Conservation (phyloP, 352 stramenopile genomes). For the Globisporangium uncinulatum region DNA sequence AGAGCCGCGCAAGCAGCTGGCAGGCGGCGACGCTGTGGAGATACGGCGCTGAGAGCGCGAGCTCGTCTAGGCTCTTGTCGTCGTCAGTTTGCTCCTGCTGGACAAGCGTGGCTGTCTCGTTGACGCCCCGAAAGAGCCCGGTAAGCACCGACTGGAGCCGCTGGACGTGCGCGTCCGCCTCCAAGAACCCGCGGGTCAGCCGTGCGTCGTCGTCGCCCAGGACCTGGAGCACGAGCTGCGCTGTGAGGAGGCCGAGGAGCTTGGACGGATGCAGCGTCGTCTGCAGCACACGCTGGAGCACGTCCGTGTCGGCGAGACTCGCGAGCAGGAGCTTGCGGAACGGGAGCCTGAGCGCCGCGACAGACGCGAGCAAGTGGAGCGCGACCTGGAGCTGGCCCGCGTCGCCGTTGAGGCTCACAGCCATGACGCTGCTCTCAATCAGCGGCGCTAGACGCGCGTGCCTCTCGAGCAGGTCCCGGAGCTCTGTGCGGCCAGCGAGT, state of each 20-base stretch:
- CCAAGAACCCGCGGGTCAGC: conserved; percentile 39
- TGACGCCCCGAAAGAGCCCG: conserved; percentile 54
- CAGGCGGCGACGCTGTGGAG: conserved; percentile 54
- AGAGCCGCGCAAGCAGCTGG: conserved; percentile 57
- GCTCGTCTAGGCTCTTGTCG: conserved; percentile 28
- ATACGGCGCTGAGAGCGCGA: conserved; percentile 60
- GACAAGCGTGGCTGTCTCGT: conserved; percentile 32
- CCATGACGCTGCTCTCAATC: conserved; percentile 49
- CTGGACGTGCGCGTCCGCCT: conserved; percentile 25
- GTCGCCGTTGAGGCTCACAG: conserved; percentile 67
- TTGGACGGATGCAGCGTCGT: conserved; percentile 65
- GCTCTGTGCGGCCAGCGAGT: conserved; percentile 47
- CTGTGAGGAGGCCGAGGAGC: conserved; percentile 38
- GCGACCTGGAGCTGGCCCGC: conserved; percentile 49
- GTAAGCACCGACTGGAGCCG: conserved; percentile 41
- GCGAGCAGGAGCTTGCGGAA: conserved; percentile 60
- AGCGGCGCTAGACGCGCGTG: conserved; percentile 37
- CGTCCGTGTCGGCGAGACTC: conserved; percentile 43
- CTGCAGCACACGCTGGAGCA: conserved; percentile 66
- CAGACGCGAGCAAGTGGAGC: conserved; percentile 51
- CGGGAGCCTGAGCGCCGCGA: conserved; percentile 43
- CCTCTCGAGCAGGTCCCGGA: conserved; percentile 45
- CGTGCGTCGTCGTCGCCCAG: conserved; percentile 61
- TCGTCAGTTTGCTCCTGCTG: conserved; percentile 18
- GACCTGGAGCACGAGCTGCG: conserved; percentile 54